These are phyloP conservation scores for Xylaria flabelliformis DNA, from an alignment of 495 filamentous ascomycete species.

Conservation along the genomic window DNA sequence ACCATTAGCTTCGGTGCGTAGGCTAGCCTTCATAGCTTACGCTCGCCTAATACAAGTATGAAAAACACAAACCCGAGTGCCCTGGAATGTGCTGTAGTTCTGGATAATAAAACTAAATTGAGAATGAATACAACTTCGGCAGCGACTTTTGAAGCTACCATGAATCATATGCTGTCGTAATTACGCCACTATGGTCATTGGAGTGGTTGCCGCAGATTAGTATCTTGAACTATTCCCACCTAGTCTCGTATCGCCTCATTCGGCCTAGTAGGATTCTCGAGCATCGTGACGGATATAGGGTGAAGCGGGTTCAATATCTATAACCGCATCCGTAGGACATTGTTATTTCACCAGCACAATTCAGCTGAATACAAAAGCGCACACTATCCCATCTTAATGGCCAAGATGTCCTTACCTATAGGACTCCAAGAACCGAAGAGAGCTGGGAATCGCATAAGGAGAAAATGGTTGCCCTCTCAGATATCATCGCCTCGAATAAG, in stretches of 20 bases:
- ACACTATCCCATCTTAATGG: neutral
- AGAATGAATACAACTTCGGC: neutral
- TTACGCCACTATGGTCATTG: neutral
- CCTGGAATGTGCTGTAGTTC: too few species aligned
- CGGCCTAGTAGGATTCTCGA: neutral
- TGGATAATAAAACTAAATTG: too few species aligned
- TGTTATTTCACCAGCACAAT: neutral
- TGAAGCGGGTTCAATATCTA: neutral
- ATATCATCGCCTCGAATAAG: constrained; percentile 41
- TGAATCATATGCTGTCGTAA: neutral
- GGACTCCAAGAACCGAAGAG: neutral
- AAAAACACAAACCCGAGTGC: too few species aligned
- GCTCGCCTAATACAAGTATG: too few species aligned
- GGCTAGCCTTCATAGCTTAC: too few species aligned
- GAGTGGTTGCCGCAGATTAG: neutral
- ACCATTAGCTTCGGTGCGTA: too few species aligned
- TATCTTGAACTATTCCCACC: neutral
- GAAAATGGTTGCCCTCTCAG: constrained; percentile 42
- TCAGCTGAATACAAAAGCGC: neutral
- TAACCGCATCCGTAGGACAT: neutral
- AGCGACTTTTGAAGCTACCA: neutral
- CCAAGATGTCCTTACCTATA: neutral
- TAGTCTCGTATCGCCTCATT: constrained; percentile 12
- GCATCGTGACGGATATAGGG: neutral
- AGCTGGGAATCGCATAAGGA: neutral